Evolutionary conservation across 805 yeast species (phyloP), one percentile per base, ranked within the genome.

Genomic region (Maudiozyma saulgeensis): DNA sequence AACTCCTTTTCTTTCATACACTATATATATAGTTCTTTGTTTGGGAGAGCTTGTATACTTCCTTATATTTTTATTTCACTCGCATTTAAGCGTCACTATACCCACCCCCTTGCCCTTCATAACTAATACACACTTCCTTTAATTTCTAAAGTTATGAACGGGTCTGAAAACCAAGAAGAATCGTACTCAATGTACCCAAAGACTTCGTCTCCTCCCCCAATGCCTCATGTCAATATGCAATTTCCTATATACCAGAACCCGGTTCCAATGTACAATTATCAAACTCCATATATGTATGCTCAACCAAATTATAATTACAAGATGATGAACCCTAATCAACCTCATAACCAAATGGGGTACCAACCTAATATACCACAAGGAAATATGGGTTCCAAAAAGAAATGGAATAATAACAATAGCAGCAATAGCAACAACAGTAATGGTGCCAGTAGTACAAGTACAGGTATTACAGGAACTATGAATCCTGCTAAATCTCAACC

Each of bases 171-270:
- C 34, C 51, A 42, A 39, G 67, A 64, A 43, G 68, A 64, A 45
- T 64, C 68, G 21, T 62, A 63, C 50, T 63, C 67, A 1, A 64
- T 64, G 68, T 64, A 64, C 50, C 67, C 68, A 23, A 60, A 59
- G 35, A 62, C 66, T 2, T 54, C 64, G 15, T 61, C 68, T 15
- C 61, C 68, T 15, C 64, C 66, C 6, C 56, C 57, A 32, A 64
- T 62, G 15, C 57, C 58, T 15, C 64, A 61, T 39, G 60, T 59
- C n/a, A 62, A 56, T 37, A 60, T 61, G 59, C 65, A 60, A 41
- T 59, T 59, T 38, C 62, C 62, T 19, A 49, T 58, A 21, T 61
- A 62, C 40, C 66, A 59, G 39, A 55, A 59, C 6, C 56, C 63
- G 2, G 55, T 62, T 35, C 67, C 64, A 23, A 62, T 64, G 48